These are phyloP conservation scores for Fusarium sp. DNA, from an alignment of 2,329 filamentous ascomycete genomes.

Conservation along the genomic window DNA sequence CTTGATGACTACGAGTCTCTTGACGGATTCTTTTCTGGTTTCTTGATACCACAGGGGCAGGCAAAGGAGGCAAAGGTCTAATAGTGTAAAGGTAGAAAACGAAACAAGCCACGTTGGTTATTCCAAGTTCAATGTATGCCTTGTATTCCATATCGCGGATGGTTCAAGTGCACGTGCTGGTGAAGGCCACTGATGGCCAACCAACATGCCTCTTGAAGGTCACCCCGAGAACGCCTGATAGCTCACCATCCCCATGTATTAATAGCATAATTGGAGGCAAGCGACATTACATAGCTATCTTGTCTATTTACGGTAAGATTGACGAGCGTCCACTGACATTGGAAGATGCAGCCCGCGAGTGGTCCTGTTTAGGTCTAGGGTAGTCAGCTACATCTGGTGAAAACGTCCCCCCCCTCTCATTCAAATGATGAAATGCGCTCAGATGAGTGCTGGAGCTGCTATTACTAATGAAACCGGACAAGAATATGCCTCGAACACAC, in stretches of 20 bases:
- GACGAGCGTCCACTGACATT: not conserved
- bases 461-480: not conserved
- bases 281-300: not conserved
- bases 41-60: not conserved
- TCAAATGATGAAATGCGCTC: not conserved
- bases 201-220: no score
- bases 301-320: not conserved
- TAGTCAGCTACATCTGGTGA: no score
- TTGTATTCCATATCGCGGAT: not conserved
- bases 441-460: not conserved
- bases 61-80: not conserved
- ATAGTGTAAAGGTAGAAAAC: not conserved
- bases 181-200: no score
- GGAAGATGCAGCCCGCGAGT: not conserved
- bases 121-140: not conserved
- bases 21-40: not conserved
- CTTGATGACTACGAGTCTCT: constrained; percentile 16
- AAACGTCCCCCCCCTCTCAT: no score
- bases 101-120: not conserved
- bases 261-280: not conserved
- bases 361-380: not conserved
- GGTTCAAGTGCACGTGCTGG: no score
- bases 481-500: not conserved
- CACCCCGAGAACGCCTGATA: no score
- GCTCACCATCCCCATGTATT: not conserved